Evolutionary conservation across 2,329 filamentous ascomycete species (phyloP).

Genomic region (Sclerotinia spermophila): DNA sequence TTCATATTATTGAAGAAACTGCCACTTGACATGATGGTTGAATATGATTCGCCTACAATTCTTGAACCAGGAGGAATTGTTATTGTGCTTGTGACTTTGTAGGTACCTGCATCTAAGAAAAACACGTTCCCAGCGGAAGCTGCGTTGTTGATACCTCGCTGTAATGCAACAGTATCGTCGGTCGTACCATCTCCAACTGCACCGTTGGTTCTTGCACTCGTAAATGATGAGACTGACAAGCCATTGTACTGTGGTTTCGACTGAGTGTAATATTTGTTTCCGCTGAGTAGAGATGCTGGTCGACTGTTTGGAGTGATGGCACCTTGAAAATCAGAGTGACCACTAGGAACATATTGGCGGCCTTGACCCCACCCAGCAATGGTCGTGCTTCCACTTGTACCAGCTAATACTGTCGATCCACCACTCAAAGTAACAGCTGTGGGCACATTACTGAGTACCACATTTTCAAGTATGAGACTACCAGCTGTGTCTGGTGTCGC

Average conservation of each 20-base stretch:
- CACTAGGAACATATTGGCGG: conserved; percentile 52
- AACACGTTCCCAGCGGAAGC: conserved; percentile 47
- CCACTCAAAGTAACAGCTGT: conserved; percentile 39
- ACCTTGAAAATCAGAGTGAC: conserved; percentile 43
- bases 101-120: conserved; percentile 56
- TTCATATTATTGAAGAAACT: conserved; percentile 43
- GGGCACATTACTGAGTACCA: conserved; percentile 15
- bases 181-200: conserved; percentile 52
- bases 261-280: conserved; percentile 41
- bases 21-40: conserved; percentile 41
- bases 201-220: conserved; percentile 42
- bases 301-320: conserved; percentile 36
- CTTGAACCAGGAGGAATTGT: conserved; percentile 43
- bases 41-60: conserved; percentile 44
- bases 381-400: conserved; percentile 20
- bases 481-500: conserved; percentile 37
- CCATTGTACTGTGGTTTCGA: conserved; percentile 54
- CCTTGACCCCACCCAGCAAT: conserved; percentile 16
- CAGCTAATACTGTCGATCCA: background rate
- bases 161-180: conserved; percentile 58
- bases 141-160: conserved; percentile 51
- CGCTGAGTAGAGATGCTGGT: conserved; percentile 9
- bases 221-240: conserved; percentile 40
- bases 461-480: conserved; percentile 19
- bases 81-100: conserved; percentile 49